Evolutionary conservation across 495 filamentous ascomycete genomes (phyloP), one percentile per base, ranked within the genome.

Genomic region (Terfezia claveryi): DNA sequence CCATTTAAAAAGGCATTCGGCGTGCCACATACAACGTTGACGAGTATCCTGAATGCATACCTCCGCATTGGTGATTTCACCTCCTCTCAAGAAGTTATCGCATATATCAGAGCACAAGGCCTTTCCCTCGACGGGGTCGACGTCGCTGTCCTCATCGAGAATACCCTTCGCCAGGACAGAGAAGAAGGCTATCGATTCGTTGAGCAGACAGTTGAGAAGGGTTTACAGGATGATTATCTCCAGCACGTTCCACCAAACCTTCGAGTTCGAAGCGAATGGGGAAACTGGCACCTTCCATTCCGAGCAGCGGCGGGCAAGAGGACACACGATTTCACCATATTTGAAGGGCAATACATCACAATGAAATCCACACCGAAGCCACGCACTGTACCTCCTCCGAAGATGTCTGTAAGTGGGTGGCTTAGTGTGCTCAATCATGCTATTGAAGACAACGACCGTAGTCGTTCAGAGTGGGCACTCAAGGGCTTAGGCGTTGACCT

Each of bases 11-110:
- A 14, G 4, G 4, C 41, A 14, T 14, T 14, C 4, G 41, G 14
- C 20, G 37, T 55, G 12, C 49, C 56, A 2, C 53, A 54, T 20
- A n/a, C 32, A 10, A 54, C 23, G 37, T 62, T 53, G 23, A 59
- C 60, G 4, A 59, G 55, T 23, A 20, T 62, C 14, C 11, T 62
- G 20, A 62, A 62, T 10, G 59, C 59, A 8, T 57, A 62, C 7
- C 53, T 62, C n/a, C 52, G 52, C 12, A 56, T 62, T 20, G 53
- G 56, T 2, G 52, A 56, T 8, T 12, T 50, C 20, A 38, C 16
- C 10, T 46, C 38, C 0, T 59, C 60, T 11, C 56, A 59, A 36
- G 16, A 58, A 8, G 23, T 38, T 0, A 41, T 62, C 2, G 27
- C 52, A 1, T 38, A 46, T 23, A 62, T 62, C 56, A 14, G 36